These are phyloP conservation scores for Coleophoma eucalyptorum DNA, from an alignment of 2,329 filamentous ascomycete genomes.

Conservation along the genomic window DNA sequence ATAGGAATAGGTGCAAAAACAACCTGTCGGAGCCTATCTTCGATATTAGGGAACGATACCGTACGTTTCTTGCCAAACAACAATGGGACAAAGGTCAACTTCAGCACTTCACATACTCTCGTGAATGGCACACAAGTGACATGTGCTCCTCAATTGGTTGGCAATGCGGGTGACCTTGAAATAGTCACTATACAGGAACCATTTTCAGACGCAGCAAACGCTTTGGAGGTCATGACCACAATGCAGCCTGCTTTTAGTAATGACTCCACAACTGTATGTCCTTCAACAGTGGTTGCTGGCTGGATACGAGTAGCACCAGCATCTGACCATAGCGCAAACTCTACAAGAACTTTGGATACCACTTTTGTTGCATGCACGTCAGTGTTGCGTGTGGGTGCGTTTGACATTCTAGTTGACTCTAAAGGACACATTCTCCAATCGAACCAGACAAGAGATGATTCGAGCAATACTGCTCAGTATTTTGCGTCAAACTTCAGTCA, in stretches of 20 bases:
- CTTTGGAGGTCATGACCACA: no score
- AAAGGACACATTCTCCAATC: constrained; percentile 25
- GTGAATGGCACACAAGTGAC: constrained; percentile 6
- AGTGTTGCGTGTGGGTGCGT: constrained; percentile 25
- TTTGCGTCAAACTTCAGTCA: constrained; percentile 3
- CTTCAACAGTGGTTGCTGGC: constrained; percentile 5
- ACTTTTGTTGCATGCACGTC: constrained; percentile 32
- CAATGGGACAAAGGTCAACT: constrained; percentile 2
- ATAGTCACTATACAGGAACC: no score
- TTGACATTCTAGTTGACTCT: constrained; percentile 29
- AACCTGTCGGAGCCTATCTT: constrained; percentile 25
- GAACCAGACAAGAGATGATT: constrained; percentile 5
- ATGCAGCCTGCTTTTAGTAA: constrained; percentile 1
- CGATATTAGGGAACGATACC: not conserved
- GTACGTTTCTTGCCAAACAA: not conserved
- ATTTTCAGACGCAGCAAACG: no score
- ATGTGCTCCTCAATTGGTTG: constrained; percentile 1
- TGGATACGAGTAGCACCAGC: constrained; percentile 7
- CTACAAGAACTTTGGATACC: not conserved
- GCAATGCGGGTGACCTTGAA: not conserved
- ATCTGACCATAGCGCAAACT: no score
- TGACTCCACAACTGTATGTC: constrained; percentile 9
- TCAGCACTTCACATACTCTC: constrained; percentile 1
- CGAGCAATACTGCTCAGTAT: not conserved
- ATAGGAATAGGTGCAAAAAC: constrained; percentile 29